Percentiles rank a stretch among this genome's conserved stretches.
These are phyloP conservation scores for Blepharisma japonicum DNA, from an alignment of 73 alveolate species.

Conservation along the genomic window DNA sequence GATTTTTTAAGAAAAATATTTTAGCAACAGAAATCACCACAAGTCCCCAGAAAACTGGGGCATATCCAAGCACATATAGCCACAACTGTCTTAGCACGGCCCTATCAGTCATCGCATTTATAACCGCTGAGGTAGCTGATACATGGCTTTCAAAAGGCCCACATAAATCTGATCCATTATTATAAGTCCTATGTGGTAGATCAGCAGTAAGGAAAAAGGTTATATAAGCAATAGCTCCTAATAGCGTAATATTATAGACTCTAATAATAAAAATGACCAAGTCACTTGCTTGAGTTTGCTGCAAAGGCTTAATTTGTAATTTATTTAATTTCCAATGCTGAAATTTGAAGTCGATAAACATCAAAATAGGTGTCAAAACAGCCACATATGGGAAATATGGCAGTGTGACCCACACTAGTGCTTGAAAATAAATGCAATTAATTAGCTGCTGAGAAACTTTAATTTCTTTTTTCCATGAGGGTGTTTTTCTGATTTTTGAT, in stretches of 20 bases:
- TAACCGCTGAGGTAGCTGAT: not conserved
- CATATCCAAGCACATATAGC: not conserved
- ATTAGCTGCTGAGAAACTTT: slow-evolving; percentile 55
- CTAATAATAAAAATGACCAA: slow-evolving; percentile 58
- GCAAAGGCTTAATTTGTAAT: slow-evolving; percentile 29
- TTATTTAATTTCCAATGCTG: slow-evolving; percentile 32
- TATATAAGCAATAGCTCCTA: slow-evolving; percentile 15
- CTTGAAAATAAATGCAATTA: slow-evolving; percentile 58
- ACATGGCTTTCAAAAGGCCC: slow-evolving; percentile 12
- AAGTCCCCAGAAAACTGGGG: slow-evolving; percentile 28
- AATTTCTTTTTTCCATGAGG: slow-evolving; percentile 57
- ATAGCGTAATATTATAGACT: slow-evolving; percentile 52
- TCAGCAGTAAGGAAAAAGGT: slow-evolving; percentile 33
- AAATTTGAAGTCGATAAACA: slow-evolving; percentile 46
- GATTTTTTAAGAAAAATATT: not conserved
- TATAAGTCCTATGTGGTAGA: slow-evolving; percentile 33
- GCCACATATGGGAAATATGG: slow-evolving; percentile 50
- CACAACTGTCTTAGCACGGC: not conserved
- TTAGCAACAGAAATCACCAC: not conserved
- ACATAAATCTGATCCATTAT: not conserved
- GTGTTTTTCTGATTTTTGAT: slow-evolving; percentile 17
- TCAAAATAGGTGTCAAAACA: slow-evolving; percentile 38
- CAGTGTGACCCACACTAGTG: slow-evolving; percentile 49
- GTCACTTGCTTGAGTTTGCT: slow-evolving; percentile 36
- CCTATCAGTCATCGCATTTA: not conserved